A percentile compares a stretch with the other conserved stretches of the same genome.
These are phyloP conservation scores for Ceratocystis variospora DNA, from an alignment of 2,329 filamentous ascomycete genomes.

Conservation along the genomic window DNA sequence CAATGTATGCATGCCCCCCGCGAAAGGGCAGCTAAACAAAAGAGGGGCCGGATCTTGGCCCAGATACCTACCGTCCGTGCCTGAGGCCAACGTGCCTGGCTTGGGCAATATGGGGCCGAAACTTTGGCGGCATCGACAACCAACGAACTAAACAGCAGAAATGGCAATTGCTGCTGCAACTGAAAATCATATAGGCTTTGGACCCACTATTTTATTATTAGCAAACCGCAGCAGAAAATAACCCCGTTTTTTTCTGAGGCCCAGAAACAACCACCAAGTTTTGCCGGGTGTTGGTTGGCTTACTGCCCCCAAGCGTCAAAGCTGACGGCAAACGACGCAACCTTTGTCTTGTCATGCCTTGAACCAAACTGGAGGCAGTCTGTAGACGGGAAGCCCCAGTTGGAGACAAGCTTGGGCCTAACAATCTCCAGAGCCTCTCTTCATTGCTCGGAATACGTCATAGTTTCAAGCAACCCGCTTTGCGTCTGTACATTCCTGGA, in stretches of 20 bases:
- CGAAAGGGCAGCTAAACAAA: neutral
- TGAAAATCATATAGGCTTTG: neutral
- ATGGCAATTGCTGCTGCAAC: neutral
- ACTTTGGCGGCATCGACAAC: neutral
- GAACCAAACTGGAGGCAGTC: neutral
- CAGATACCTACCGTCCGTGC: neutral
- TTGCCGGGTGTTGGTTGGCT: neutral
- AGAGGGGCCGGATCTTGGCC: neutral
- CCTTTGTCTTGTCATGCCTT: neutral
- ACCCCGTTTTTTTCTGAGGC: neutral
- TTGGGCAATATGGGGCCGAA: constrained; percentile 5
- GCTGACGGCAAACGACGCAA: neutral
- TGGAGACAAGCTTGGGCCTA: constrained; percentile 4
- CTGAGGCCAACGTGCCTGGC: neutral
- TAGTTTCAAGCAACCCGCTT: neutral
- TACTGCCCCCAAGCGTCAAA: neutral
- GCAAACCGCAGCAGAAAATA: too few species aligned
- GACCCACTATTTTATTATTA: neutral
- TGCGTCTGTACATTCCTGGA: neutral
- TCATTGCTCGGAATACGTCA: neutral
- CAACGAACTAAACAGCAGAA: neutral
- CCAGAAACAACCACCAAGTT: neutral
- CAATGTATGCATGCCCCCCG: neutral
- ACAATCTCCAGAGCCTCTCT: neutral
- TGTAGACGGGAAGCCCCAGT: neutral